Percentiles rank a stretch among this genome's conserved stretches.
Conservation (phyloP, 305 asterid genomes). For the Fraxinus dipetala region DNA sequence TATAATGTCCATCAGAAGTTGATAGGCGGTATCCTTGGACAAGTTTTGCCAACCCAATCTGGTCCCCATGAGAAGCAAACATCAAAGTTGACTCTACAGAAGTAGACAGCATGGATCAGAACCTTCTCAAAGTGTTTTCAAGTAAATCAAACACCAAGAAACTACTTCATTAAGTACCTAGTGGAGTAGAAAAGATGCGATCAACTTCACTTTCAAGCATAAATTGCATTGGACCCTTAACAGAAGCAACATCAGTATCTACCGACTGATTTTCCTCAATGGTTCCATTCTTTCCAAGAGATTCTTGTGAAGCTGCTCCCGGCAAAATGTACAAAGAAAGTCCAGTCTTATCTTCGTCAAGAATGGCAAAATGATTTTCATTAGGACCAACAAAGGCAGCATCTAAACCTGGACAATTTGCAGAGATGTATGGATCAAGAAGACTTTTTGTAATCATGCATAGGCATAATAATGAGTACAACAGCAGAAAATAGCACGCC, state of each 20-base stretch:
- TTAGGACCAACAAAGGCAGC: constrained; percentile 89
- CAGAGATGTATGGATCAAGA: constrained; percentile 22
- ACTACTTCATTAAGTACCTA: constrained; percentile 57
- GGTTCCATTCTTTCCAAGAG: constrained; percentile 50
- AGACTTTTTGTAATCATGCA: constrained; percentile 16
- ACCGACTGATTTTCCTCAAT: constrained; percentile 46
- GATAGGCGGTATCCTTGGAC: constrained; percentile 82
- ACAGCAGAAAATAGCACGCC: constrained; percentile 18
- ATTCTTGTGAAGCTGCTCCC: constrained; percentile 64
- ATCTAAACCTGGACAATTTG: constrained; percentile 69
- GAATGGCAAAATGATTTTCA: constrained; percentile 85
- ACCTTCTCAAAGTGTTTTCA: constrained; percentile 22
- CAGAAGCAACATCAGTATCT: constrained; percentile 61
- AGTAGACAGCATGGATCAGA: constrained; percentile 33
- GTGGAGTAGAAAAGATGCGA: constrained; percentile 88
- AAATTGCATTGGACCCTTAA: constrained; percentile 90
- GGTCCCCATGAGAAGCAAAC: constrained; percentile 92
- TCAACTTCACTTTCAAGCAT: constrained; percentile 92
- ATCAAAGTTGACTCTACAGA: constrained; percentile 82
- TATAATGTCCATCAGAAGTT: constrained; percentile 79
- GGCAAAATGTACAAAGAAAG: constrained; percentile 79
- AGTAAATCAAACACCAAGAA: constrained; percentile 19
- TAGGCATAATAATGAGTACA: constrained; percentile 19
- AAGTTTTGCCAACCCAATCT: constrained; percentile 89
- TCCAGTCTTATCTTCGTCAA: constrained; percentile 91